phyloP scores from a whole-genome alignment of 2,329 filamentous ascomycete species.

The Apiospora hydei region DNA sequence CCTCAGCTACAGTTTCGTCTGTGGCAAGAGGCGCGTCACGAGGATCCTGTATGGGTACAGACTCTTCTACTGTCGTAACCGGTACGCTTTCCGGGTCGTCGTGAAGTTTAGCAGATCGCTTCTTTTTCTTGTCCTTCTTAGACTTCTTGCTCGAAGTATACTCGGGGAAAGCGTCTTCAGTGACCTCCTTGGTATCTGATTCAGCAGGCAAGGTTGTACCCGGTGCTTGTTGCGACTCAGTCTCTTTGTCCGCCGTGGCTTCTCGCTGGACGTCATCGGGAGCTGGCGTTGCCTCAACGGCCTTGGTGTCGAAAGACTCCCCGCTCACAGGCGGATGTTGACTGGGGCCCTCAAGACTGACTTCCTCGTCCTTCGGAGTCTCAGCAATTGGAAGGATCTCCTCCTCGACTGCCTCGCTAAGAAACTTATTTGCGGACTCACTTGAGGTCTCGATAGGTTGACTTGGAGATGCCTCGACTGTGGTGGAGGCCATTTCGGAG shows the following conservation, averaged over 20 bases:
- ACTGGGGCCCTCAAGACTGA: not conserved
- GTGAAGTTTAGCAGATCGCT: not conserved
- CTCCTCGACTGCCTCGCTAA: not conserved
- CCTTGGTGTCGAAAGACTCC: not conserved
- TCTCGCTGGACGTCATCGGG: not conserved
- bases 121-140: constrained; percentile 37
- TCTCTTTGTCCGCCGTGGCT: not conserved
- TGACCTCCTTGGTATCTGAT: not conserved
- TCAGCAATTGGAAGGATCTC: not conserved
- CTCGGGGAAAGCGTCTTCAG: not conserved
- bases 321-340: not conserved
- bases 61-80: not conserved
- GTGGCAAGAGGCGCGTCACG: not conserved
- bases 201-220: not conserved
- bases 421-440: not conserved
- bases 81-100: not conserved
- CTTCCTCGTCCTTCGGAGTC: not conserved
- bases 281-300: not conserved
- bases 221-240: not conserved
- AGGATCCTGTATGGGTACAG: not conserved
- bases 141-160: constrained; percentile 32
- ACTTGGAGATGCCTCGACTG: not conserved
- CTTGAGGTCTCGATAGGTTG: not conserved
- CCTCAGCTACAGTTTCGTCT: not conserved
- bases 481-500: not conserved